phyloP scores from a whole-genome alignment of 345 rosid genomes.

The Adansonia digitata region DNA sequence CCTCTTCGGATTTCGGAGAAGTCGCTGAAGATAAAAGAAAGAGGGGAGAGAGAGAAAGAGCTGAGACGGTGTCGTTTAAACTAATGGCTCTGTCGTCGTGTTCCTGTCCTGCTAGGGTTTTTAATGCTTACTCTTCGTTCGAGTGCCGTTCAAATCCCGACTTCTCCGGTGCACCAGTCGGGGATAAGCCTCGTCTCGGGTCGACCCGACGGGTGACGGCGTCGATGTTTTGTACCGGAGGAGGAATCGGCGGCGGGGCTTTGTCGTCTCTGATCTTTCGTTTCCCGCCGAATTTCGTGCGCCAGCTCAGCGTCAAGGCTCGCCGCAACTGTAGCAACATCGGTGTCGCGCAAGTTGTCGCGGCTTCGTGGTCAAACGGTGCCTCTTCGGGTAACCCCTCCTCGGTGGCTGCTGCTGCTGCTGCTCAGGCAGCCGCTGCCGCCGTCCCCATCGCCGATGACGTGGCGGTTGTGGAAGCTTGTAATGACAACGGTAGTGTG shows the following conservation, averaged over 20 bases:
- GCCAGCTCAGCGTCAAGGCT: conserved; percentile 92
- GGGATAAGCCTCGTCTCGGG: conserved; percentile 21
- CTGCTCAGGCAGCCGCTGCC: conserved; percentile 36
- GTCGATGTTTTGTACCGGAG: background rate
- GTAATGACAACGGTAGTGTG: conserved; percentile 42
- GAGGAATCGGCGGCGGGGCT: conserved; percentile 41
- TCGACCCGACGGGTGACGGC: background rate
- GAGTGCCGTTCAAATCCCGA: conserved; percentile 77
- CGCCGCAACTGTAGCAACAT: conserved; percentile 98
- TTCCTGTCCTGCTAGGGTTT: conserved; percentile 24
- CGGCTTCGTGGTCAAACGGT: conserved; percentile 91
- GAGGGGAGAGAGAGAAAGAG: conserved; percentile 1
- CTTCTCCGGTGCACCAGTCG: conserved; percentile 37
- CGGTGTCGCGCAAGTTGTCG: conserved; percentile 97
- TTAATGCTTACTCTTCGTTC: conserved; percentile 30
- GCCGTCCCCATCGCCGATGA: conserved; percentile 31
- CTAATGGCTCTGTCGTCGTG: conserved; percentile 52
- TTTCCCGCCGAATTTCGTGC: conserved; percentile 95
- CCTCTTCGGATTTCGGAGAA: conserved; percentile 5
- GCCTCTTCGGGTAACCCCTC: conserved; percentile 36
- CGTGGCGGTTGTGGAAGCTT: conserved; percentile 37
- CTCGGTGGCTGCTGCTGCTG: conserved; percentile 48
- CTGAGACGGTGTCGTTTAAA: background rate
- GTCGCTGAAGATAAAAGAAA: background rate
- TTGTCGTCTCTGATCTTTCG: conserved; percentile 65